Evolutionary conservation across 148 eudicot genomes (phyloP).

Genomic region (Rhododendron henanense): DNA sequence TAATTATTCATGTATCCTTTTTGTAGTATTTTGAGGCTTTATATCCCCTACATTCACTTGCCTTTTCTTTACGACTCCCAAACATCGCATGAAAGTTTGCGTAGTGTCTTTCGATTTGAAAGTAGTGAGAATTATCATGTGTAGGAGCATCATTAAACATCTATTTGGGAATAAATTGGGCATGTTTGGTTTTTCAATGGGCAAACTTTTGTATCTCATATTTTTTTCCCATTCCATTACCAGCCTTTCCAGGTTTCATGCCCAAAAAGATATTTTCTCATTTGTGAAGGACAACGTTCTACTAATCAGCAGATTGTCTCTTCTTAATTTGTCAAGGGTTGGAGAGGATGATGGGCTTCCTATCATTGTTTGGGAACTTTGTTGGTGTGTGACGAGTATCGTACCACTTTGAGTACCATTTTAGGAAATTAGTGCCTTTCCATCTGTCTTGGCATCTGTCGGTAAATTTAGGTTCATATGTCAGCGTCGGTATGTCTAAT

Average conservation of each 20-base stretch:
- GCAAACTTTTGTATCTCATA: neutral
- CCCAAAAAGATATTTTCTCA: neutral
- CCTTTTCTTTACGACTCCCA: neutral
- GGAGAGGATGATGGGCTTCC: neutral
- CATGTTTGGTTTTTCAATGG: neutral
- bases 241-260: neutral
- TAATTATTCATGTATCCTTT: neutral
- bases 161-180: neutral
- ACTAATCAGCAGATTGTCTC: neutral
- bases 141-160: neutral
- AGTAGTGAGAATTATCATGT: neutral
- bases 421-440: neutral
- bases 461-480: neutral
- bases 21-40: neutral
- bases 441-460: neutral
- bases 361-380: neutral
- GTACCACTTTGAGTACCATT: neutral
- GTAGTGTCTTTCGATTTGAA: neutral
- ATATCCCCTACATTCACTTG: neutral
- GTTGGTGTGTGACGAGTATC: neutral
- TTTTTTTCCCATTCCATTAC: neutral
- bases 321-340: neutral
- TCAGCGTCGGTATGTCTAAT: neutral
- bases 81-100: neutral
- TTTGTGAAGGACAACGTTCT: neutral